A percentile compares a stretch with the other conserved stretches of the same genome.
phyloP scores from a whole-genome alignment of 176 grass and related monocot genomes.

The Echinochloa phyllopogon region DNA sequence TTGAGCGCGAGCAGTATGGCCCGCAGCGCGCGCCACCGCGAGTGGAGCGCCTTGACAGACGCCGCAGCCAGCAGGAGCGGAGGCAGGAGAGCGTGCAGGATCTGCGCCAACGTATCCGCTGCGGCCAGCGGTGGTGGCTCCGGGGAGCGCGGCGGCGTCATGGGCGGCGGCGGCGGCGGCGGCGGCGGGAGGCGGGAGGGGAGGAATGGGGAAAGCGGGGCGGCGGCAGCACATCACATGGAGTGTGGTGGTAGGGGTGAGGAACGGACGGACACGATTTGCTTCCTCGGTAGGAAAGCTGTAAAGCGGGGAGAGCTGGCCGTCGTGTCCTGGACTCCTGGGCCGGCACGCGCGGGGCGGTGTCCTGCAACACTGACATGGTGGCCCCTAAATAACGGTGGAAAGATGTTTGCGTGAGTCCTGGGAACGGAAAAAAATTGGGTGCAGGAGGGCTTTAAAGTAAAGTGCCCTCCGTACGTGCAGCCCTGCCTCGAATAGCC shows the following conservation, averaged over 20 bases:
- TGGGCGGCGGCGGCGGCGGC: slow-evolving; percentile 27
- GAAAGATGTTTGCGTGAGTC: too few species aligned
- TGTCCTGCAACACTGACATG: neutral
- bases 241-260: neutral
- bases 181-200: slow-evolving; percentile 11
- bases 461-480: too few species aligned
- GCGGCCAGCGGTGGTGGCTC: neutral
- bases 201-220: slow-evolving; percentile 40
- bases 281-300: slow-evolving; percentile 55
- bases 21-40: slow-evolving; percentile 70
- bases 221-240: neutral
- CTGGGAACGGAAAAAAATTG: too few species aligned
- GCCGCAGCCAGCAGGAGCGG: slow-evolving; percentile 54
- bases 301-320: slow-evolving; percentile 42
- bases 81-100: slow-evolving; percentile 63
- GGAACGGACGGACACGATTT: slow-evolving; percentile 53
- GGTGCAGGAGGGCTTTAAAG: too few species aligned
- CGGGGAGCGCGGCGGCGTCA: slow-evolving; percentile 26
- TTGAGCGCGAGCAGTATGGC: slow-evolving; percentile 60
- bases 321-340: neutral
- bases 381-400: neutral
- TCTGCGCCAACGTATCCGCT: slow-evolving; percentile 56
- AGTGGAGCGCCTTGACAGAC: slow-evolving; percentile 66
- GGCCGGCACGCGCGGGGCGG: neutral
- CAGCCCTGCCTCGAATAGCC: too few species aligned